Evolutionary conservation across 495 filamentous ascomycete genomes (phyloP).

Genomic region (Aspergillus nidulans): DNA sequence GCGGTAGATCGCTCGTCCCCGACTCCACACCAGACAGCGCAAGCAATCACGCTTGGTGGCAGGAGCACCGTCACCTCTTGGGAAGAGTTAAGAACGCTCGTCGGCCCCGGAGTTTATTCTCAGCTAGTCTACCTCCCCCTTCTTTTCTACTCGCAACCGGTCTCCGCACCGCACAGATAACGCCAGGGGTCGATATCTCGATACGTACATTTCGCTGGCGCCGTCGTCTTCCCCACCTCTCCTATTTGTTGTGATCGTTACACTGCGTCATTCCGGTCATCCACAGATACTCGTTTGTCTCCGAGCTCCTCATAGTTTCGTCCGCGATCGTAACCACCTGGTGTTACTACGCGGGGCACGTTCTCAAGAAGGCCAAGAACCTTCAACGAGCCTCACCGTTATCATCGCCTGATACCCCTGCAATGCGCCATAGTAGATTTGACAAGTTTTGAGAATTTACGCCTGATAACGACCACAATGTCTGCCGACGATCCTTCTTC

Average conservation of each 20-base stretch:
- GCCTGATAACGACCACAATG: constrained; percentile 27
- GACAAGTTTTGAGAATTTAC: constrained; percentile 8
- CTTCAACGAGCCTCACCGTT: not conserved
- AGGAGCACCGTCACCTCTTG: constrained; percentile 6
- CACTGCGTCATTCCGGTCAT: not conserved
- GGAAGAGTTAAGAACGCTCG: constrained; percentile 8
- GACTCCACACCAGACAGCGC: constrained; percentile 25
- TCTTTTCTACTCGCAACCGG: constrained; percentile 2
- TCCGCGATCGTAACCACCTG: not conserved
- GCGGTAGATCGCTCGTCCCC: constrained; percentile 26
- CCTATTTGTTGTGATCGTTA: not conserved
- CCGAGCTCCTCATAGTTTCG: not conserved
- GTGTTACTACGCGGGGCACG: constrained; percentile 8
- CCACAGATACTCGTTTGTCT: not conserved
- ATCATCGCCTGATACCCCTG: constrained; percentile 7
- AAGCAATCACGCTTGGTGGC: constrained; percentile 17
- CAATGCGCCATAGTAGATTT: constrained; percentile 17
- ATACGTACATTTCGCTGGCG: constrained; percentile 4
- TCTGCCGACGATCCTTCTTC: constrained; percentile 39
- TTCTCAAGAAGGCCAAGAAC: not conserved
- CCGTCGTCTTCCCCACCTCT: constrained; percentile 7
- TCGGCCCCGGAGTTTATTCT: constrained; percentile 10
- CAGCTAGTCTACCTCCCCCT: constrained; percentile 8
- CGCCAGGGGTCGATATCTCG: constrained; percentile 3
- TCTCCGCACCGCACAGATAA: constrained; percentile 3